phyloP scores from a whole-genome alignment of 257 asterid genomes.

The Solanum appendiculatum region DNA sequence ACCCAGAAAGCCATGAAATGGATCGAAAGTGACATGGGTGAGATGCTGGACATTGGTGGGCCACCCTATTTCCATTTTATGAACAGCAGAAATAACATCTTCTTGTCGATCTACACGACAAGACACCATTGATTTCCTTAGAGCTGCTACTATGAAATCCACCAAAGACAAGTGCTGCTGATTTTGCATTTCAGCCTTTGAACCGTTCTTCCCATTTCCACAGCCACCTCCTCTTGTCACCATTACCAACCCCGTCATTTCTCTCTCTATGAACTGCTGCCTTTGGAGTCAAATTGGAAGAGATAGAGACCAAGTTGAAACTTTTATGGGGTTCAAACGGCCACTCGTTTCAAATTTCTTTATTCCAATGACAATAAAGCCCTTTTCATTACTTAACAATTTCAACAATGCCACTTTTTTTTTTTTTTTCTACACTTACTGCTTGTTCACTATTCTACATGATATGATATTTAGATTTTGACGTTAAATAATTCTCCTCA shows the following conservation, averaged over 20 bases:
- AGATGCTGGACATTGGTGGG: slow-evolving; percentile 90
- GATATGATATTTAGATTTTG: neutral
- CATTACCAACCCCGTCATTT: slow-evolving; percentile 67
- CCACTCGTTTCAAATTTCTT: slow-evolving; percentile 47
- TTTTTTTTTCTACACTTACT: neutral
- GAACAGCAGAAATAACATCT: slow-evolving; percentile 52
- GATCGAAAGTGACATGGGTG: slow-evolving; percentile 88
- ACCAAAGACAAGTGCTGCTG: slow-evolving; percentile 57
- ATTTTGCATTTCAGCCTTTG: slow-evolving; percentile 15
- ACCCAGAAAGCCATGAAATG: slow-evolving; percentile 87
- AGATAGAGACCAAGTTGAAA: slow-evolving; percentile 5
- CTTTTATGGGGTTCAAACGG: slow-evolving; percentile 59
- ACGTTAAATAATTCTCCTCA: neutral
- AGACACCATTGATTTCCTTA: slow-evolving; percentile 85
- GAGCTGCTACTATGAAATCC: slow-evolving; percentile 61
- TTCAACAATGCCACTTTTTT: neutral
- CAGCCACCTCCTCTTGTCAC: slow-evolving; percentile 52
- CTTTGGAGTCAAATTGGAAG: neutral
- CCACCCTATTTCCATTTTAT: slow-evolving; percentile 88
- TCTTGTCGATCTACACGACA: slow-evolving; percentile 66
- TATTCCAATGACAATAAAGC: neutral
- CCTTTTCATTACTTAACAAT: neutral
- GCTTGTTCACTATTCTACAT: neutral
- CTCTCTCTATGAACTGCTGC: neutral
- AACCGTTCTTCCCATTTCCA: slow-evolving; percentile 17